A percentile compares a stretch with the other conserved stretches of the same genome.
Conservation (phyloP, 1,284 basidiomycete genomes). For the Tilletia indica region DNA sequence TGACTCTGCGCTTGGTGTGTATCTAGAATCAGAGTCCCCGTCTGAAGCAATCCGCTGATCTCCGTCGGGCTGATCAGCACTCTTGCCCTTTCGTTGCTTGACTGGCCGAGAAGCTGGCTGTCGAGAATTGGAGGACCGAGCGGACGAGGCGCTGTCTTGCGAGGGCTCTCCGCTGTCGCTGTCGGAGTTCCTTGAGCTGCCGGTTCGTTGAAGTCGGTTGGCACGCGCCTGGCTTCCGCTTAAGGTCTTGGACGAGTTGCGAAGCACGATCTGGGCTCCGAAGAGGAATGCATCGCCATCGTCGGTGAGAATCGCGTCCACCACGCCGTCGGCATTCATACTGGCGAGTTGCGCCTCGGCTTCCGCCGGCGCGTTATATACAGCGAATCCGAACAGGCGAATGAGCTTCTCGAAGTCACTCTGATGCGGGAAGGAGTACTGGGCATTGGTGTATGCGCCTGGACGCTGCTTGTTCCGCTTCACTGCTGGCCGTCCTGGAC, state of each 20-base stretch:
- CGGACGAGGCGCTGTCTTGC: not conserved
- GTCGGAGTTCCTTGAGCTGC: not conserved
- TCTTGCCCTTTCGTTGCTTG: not conserved
- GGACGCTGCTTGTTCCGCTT: conserved; percentile 71
- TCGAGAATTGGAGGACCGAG: not conserved
- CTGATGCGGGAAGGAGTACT: conserved; percentile 13
- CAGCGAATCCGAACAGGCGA: conserved; percentile 76
- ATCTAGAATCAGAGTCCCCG: conserved; percentile 21
- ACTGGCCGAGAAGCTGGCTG: not conserved
- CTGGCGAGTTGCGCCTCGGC: conserved; percentile 94
- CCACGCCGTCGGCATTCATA: conserved; percentile 73
- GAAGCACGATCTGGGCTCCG: conserved; percentile 75
- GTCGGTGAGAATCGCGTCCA: conserved; percentile 88
- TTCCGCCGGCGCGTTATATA: conserved; percentile 77
- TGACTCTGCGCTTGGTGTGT: not conserved
- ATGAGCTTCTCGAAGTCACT: conserved; percentile 64
- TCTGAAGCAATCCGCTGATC: conserved; percentile 3
- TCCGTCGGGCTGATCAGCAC: not conserved
- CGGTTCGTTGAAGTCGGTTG: not conserved
- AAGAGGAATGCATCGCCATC: conserved; percentile 91
- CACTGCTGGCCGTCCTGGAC: conserved; percentile 73
- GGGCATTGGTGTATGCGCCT: conserved; percentile 63
- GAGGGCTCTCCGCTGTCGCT: not conserved
- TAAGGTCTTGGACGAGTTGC: conserved; percentile 62
- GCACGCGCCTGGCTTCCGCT: conserved; percentile 3